A percentile compares a stretch with the other conserved stretches of the same genome.
Conservation (phyloP, 1,139 yeast species). For the Hemisphaericaspora subhashii region DNA sequence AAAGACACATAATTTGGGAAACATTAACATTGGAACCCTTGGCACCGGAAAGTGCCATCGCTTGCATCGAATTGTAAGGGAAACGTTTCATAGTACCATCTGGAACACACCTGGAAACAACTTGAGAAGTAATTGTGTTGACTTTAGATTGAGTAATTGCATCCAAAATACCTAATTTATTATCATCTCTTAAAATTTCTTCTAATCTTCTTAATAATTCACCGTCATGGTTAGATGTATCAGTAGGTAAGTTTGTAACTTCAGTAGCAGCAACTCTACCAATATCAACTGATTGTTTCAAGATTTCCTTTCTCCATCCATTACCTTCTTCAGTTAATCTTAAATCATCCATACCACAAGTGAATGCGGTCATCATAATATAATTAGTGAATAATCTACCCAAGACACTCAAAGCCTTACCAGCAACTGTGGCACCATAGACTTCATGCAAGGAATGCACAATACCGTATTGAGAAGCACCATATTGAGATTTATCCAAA, state of each 20-base stretch:
- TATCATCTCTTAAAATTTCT: conserved; percentile 92
- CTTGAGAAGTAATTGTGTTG: conserved; percentile 86
- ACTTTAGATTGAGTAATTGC: conserved; percentile 95
- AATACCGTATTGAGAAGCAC: conserved; percentile 96
- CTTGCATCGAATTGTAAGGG: conserved; percentile 97
- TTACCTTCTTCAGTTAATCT: conserved; percentile 92
- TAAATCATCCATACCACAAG: conserved; percentile 99
- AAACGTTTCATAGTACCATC: conserved; percentile 93
- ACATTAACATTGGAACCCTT: conserved; percentile 98
- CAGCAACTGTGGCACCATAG: conserved; percentile 89
- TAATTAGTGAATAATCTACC: conserved; percentile 95
- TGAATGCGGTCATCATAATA: conserved; percentile 88
- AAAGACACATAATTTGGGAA: conserved; percentile 97
- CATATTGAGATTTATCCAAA: conserved; percentile 96
- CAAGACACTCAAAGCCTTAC: conserved; percentile 82
- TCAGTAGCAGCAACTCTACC: conserved; percentile 94
- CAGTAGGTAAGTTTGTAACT: conserved; percentile 76
- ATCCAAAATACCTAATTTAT: conserved; percentile 89
- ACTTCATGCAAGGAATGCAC: conserved; percentile 96
- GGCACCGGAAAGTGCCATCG: conserved; percentile 99
- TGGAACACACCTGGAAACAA: conserved; percentile 93
- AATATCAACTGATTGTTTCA: conserved; percentile 71
- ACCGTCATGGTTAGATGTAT: conserved; percentile 59
- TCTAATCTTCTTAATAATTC: conserved; percentile 87
- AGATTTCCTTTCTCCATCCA: conserved; percentile 79